phyloP scores from a whole-genome alignment of 1,284 basidiomycete species.

The Tilletia walkeri region DNA sequence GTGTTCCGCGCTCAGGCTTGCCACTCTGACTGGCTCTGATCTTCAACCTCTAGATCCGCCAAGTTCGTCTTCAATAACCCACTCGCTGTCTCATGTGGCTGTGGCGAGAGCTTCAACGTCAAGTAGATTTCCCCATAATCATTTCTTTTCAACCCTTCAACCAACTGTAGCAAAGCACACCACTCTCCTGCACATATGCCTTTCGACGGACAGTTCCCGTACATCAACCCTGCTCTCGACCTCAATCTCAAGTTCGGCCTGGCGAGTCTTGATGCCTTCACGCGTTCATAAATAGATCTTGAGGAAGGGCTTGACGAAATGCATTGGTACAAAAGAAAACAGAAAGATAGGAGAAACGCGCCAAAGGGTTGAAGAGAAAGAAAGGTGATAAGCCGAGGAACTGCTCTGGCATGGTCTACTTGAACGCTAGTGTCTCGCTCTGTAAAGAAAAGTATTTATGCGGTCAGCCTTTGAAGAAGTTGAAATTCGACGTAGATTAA shows the following conservation, averaged over 20 bases:
- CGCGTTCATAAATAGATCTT: too few species aligned
- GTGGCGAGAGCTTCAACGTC: slow-evolving; percentile 71
- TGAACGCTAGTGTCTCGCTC: slow-evolving; percentile 10
- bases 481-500: not conserved
- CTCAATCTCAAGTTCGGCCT: too few species aligned
- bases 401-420: not conserved
- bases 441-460: not conserved
- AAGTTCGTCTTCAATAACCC: slow-evolving; percentile 85
- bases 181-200: too few species aligned
- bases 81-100: slow-evolving; percentile 83
- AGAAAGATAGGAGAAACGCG: not conserved
- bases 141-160: too few species aligned
- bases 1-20: not conserved
- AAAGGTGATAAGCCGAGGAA: not conserved
- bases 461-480: too few species aligned
- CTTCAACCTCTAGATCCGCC: slow-evolving; percentile 57
- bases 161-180: too few species aligned
- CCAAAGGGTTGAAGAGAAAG: slow-evolving; percentile 1
- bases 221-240: not conserved
- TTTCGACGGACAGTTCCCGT: not conserved
- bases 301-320: not conserved
- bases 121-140: not conserved
- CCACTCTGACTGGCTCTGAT: not conserved
- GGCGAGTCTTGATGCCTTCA: too few species aligned
- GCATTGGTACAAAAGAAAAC: slow-evolving; percentile 14